phyloP scores from a whole-genome alignment of 306 rosid genomes.

The apple (Malus domestica) region ASM211411v1 NC_041801.1:4020001-4020500 shows the following conservation, averaged over 20 bases:
- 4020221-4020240: not conserved
- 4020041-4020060: not conserved
- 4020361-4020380: not conserved
- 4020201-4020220: not conserved
- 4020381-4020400: not conserved
- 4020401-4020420: not conserved
- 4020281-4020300: not conserved
- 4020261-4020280: not conserved
- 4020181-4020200: not conserved
- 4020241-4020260: not conserved
- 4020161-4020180: not conserved
- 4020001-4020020: not conserved
- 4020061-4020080: not conserved
- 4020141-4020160: not conserved
- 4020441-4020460: conserved; percentile 1
- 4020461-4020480: conserved; percentile 3
- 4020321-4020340: not conserved
- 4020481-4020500: conserved; percentile 3
- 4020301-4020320: not conserved
- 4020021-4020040: not conserved
- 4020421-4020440: not conserved
- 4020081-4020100: not conserved
- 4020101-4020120: not conserved
- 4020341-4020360: not conserved
- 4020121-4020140: not conserved